A percentile compares a stretch with the other conserved stretches of the same genome.
Evolutionary conservation across 345 rosid species (phyloP).

Genomic region (Dipteronia dyeriana): DNA sequence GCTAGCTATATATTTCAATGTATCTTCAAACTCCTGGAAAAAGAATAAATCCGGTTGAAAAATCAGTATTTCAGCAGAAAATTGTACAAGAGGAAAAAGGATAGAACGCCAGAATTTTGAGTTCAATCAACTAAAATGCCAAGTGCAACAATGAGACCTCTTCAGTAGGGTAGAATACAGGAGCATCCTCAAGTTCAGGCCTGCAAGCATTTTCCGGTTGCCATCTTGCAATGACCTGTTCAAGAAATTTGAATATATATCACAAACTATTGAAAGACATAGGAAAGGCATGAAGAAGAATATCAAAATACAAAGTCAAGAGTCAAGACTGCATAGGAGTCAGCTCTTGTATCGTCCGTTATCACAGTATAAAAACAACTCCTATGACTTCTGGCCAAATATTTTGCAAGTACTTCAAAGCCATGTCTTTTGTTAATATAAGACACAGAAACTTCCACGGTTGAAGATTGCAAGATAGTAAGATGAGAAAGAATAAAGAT

Average conservation of each 20-base stretch:
- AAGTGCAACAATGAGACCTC: constrained; percentile 58
- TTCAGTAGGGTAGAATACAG: constrained; percentile 89
- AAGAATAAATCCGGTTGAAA: constrained; percentile 27
- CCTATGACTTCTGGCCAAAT: constrained; percentile 9
- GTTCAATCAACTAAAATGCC: constrained; percentile 21
- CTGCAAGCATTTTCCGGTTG: constrained; percentile 66
- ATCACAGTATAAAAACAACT: constrained; percentile 1
- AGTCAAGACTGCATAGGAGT: constrained; percentile 1
- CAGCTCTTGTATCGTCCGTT: background rate
- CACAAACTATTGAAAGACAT: constrained; percentile 22
- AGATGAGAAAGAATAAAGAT: background rate
- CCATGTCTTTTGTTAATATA: background rate
- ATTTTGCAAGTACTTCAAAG: background rate
- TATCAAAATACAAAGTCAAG: constrained; percentile 14
- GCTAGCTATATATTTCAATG: constrained; percentile 78
- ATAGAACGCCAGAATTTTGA: background rate
- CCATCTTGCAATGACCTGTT: constrained; percentile 86
- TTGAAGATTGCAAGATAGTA: constrained; percentile 4
- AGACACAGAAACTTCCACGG: background rate
- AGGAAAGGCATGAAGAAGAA: background rate
- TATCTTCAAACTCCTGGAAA: constrained; percentile 92
- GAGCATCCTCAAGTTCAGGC: constrained; percentile 81
- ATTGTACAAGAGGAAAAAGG: constrained; percentile 11
- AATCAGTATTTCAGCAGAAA: constrained; percentile 12
- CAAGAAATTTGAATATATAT: constrained; percentile 23